Conservation (phyloP, 805 yeast genomes). For the Yamadazyma phyllophila region DNA sequence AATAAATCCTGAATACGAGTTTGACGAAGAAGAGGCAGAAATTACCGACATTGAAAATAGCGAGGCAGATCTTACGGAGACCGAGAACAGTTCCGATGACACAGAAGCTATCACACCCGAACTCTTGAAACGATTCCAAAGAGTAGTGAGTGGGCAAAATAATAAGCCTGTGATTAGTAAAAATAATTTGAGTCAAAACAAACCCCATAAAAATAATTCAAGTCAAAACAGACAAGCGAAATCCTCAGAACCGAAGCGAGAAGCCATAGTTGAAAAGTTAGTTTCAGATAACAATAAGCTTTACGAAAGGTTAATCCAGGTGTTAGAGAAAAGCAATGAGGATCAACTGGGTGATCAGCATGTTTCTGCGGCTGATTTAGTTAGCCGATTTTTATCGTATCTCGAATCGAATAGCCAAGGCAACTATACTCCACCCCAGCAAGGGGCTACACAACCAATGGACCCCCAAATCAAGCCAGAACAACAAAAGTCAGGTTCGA, state of each 20-base stretch:
- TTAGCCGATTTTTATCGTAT: too few species aligned
- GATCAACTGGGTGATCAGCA: too few species aligned
- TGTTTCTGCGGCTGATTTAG: too few species aligned
- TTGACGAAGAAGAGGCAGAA: background rate
- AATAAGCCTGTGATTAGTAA: background rate
- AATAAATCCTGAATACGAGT: background rate
- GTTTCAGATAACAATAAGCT: conserved; percentile 6
- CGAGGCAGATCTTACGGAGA: background rate
- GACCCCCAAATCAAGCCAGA: background rate
- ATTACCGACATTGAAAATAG: background rate
- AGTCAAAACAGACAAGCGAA: background rate
- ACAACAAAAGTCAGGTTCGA: background rate
- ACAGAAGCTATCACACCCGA: conserved; percentile 1
- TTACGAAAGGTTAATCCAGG: conserved; percentile 5
- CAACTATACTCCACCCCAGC: background rate
- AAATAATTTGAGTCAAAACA: background rate
- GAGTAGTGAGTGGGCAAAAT: conserved; percentile 6
- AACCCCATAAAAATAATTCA: background rate
- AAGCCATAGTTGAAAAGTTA: background rate
- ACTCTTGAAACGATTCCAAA: conserved; percentile 10
- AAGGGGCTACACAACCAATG: too few species aligned
- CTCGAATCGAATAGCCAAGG: background rate
- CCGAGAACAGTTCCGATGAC: background rate
- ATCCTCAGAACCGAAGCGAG: background rate
- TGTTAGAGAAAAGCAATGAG: background rate